These are phyloP conservation scores for Eucalyptus erythrocorys DNA, from an alignment of 345 rosid genomes.

Conservation along the genomic window DNA sequence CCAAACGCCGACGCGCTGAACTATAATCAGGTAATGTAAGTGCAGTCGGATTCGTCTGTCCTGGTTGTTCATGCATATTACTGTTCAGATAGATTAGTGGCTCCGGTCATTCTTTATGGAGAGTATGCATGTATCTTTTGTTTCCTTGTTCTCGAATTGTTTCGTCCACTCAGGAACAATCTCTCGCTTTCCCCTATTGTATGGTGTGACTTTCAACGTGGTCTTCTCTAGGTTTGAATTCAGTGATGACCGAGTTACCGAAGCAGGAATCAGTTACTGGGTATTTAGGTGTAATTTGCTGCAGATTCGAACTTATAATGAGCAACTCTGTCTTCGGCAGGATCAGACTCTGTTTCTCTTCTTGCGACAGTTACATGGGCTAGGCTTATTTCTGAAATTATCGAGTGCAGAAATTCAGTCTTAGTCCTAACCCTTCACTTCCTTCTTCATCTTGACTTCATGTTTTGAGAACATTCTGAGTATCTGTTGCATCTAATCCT, in stretches of 20 bases:
- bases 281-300: background rate
- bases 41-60: background rate
- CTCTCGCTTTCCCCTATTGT: background rate
- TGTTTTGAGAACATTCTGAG: background rate
- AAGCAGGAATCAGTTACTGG: background rate
- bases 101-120: background rate
- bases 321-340: background rate
- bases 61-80: background rate
- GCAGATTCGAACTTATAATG: background rate
- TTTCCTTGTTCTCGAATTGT: background rate
- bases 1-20: conserved; percentile 29
- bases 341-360: background rate
- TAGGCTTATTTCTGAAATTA: background rate
- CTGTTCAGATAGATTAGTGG: background rate
- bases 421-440: background rate
- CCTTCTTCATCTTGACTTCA: background rate
- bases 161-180: background rate
- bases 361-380: background rate
- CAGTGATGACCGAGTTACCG: background rate
- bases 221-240: background rate
- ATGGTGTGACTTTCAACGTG: background rate
- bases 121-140: background rate
- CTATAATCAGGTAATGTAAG: conserved; percentile 29
- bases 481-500: background rate
- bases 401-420: background rate